Conservation (phyloP, 208 protist species). For the Leishmania tropica region DNA sequence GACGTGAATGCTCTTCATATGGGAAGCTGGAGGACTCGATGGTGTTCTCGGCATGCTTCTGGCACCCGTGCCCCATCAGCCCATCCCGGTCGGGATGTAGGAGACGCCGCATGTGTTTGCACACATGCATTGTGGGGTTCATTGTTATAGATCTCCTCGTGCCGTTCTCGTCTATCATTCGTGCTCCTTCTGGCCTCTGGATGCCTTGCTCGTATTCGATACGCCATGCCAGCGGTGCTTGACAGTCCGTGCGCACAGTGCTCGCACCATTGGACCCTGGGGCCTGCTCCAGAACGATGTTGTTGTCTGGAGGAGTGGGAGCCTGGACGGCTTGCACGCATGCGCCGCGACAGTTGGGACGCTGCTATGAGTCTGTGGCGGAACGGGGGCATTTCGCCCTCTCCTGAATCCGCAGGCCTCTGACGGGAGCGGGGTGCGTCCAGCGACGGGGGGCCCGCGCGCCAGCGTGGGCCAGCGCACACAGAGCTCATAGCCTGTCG, state of each 20-base stretch:
- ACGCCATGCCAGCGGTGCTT: not conserved
- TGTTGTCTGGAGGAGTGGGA: not conserved
- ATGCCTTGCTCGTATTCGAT: not conserved
- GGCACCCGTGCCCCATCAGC: not conserved
- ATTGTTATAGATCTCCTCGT: not conserved
- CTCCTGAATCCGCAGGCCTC: not conserved
- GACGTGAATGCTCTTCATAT: not conserved
- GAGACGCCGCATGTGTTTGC: not conserved
- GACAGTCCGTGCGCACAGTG: not conserved
- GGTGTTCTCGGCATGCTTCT: not conserved
- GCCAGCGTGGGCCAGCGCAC: not conserved
- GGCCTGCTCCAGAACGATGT: not conserved
- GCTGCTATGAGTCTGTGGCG: not conserved
- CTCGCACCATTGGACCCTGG: not conserved
- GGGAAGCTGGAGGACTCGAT: not conserved
- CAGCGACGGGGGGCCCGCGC: not conserved
- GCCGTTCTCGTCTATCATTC: not conserved
- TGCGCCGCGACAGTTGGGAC: not conserved
- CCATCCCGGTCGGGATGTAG: not conserved
- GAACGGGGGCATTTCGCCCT: not conserved
- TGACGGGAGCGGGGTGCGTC: not conserved
- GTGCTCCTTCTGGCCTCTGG: not conserved
- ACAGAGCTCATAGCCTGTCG: not conserved
- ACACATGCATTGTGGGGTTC: not conserved
- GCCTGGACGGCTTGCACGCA: not conserved